These are phyloP conservation scores for Lotmaria passim DNA, from an alignment of 208 protist genomes.

Conservation along the genomic window DNA sequence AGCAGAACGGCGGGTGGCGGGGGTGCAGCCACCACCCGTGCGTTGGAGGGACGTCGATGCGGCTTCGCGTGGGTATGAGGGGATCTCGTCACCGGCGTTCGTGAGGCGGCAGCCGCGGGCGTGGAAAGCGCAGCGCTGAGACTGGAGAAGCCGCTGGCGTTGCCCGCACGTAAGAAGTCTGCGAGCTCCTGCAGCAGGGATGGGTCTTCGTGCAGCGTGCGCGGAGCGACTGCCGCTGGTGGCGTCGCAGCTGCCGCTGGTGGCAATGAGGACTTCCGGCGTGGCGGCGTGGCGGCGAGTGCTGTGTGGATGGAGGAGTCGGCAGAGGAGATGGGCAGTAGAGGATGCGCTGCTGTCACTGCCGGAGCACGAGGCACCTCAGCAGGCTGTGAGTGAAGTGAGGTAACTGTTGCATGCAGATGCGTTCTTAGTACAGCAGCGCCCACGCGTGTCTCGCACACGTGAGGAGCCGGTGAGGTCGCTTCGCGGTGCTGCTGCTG, in stretches of 20 bases:
- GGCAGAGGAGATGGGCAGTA: neutral
- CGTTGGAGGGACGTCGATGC: neutral
- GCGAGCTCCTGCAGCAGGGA: conserved; percentile 21
- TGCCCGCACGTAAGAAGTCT: conserved; percentile 30
- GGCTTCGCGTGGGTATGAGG: neutral
- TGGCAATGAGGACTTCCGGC: neutral
- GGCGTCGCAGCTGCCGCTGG: neutral
- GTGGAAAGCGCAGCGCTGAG: conserved; percentile 22
- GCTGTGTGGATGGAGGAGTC: neutral
- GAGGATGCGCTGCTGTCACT: neutral
- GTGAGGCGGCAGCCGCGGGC: neutral
- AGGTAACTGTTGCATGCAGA: no score
- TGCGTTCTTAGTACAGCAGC: neutral
- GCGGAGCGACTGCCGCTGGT: neutral
- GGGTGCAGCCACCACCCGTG: neutral
- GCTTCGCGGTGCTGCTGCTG: no score
- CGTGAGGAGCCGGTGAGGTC: neutral
- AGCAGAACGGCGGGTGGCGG: conserved; percentile 7
- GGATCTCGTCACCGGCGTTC: neutral
- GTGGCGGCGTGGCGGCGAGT: neutral
- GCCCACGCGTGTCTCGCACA: neutral
- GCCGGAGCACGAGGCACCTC: neutral
- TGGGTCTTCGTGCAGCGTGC: conserved; percentile 12
- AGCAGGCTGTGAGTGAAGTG: neutral
- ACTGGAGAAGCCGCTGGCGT: conserved; percentile 15